Conservation (phyloP, 106 monocot genomes). For the Narthecium ossifragum region DNA sequence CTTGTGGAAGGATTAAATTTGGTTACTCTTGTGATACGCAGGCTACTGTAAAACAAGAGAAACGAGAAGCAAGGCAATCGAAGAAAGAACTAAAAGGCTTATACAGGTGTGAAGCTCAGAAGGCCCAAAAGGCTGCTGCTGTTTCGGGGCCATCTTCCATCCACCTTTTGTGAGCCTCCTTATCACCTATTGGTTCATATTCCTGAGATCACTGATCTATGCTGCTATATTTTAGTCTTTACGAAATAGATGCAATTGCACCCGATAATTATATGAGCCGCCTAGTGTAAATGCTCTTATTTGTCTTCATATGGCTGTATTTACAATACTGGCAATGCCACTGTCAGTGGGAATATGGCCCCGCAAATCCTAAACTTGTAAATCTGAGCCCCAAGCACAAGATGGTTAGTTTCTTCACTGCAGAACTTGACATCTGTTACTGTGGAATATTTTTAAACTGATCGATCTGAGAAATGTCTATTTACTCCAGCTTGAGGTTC, state of each 20-base stretch:
- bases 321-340: background rate
- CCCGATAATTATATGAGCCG: too few species aligned
- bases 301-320: background rate
- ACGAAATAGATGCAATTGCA: too few species aligned
- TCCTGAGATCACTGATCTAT: background rate
- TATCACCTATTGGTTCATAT: background rate
- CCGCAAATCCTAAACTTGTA: background rate
- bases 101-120: conserved; percentile 73
- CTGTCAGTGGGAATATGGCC: background rate
- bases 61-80: conserved; percentile 66
- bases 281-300: too few species aligned
- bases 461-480: too few species aligned
- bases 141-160: conserved; percentile 78
- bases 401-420: too few species aligned
- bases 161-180: conserved; percentile 58
- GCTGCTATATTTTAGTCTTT: too few species aligned
- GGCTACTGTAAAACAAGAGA: conserved; percentile 79
- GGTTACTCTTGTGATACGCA: conserved; percentile 9
- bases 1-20: background rate
- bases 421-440: too few species aligned
- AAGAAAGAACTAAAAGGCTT: conserved; percentile 83
- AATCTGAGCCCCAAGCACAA: too few species aligned
- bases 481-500: too few species aligned
- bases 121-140: conserved; percentile 78
- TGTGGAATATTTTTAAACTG: too few species aligned